phyloP scores from a whole-genome alignment of 2,329 filamentous ascomycete genomes.

The Scytalidium lignicola region DNA sequence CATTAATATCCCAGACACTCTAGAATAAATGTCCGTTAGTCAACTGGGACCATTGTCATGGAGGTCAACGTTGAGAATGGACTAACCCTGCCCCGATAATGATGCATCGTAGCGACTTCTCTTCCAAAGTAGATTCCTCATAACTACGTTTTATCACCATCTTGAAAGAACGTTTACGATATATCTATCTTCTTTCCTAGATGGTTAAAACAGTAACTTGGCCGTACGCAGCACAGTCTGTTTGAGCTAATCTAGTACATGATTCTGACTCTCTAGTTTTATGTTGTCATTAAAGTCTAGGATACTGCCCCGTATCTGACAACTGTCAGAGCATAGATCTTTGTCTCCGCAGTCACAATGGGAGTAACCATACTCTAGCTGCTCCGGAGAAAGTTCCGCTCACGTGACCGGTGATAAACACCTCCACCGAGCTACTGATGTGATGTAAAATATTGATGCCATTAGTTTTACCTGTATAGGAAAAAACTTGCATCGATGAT shows the following conservation, averaged over 20 bases:
- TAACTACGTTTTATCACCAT: background rate
- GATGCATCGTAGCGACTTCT: background rate
- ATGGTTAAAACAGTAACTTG: background rate
- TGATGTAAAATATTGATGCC: background rate
- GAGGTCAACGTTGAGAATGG: too few relatives aligned
- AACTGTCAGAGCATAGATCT: background rate
- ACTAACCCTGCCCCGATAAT: background rate
- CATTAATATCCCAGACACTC: background rate
- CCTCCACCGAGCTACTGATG: background rate
- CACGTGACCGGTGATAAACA: background rate
- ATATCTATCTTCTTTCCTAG: background rate
- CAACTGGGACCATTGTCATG: background rate
- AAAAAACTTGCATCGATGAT: background rate
- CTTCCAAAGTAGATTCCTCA: background rate
- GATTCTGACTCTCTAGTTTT: too few relatives aligned
- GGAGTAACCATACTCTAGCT: background rate
- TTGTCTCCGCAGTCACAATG: background rate
- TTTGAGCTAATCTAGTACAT: too few relatives aligned
- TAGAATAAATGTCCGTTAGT: background rate
- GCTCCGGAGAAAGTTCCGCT: background rate
- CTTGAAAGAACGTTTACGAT: background rate
- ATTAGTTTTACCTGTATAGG: background rate
- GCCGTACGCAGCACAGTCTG: too few relatives aligned
- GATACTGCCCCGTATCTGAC: background rate
- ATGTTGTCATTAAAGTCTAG: too few relatives aligned